Evolutionary conservation across 2,329 filamentous ascomycete species (phyloP).

Genomic region (Sclerotinia subarctica): DNA sequence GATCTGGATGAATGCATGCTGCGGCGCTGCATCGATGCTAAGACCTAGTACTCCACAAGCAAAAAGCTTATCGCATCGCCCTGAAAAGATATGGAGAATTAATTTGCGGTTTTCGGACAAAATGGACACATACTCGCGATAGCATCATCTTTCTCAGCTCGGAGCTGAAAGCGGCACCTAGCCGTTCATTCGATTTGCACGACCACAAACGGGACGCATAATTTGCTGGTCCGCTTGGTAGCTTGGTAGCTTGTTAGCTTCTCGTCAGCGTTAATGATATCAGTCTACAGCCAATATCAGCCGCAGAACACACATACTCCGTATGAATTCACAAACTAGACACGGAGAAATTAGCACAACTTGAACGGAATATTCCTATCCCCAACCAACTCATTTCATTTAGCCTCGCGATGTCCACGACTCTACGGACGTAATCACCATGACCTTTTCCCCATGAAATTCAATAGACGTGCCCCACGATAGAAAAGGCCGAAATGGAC

Average conservation of each 20-base stretch:
- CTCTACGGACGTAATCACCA: not conserved
- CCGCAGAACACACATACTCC: conserved; percentile 2
- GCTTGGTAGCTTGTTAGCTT: not conserved
- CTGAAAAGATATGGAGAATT: not conserved
- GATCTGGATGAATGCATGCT: not conserved
- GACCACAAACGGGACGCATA: conserved; percentile 7
- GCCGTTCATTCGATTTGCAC: not conserved
- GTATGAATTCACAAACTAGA: conserved; percentile 1
- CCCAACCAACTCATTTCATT: not conserved
- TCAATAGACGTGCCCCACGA: conserved; percentile 11
- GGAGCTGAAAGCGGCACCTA: conserved; percentile 1
- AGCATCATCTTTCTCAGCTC: conserved; percentile 4
- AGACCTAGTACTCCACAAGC: conserved; percentile 4
- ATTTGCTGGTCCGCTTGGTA: not conserved
- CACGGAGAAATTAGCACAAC: conserved; percentile 1
- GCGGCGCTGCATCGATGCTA: conserved; percentile 5
- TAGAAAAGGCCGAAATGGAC: conserved; percentile 6
- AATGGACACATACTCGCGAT: conserved; percentile 2
- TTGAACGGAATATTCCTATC: not conserved
- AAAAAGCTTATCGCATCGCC: conserved; percentile 10
- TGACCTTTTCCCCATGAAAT: conserved; percentile 10
- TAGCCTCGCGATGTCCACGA: not conserved
- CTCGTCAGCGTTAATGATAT: not conserved
- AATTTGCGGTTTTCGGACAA: conserved; percentile 6
- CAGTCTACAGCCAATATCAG: not conserved